Conservation (phyloP, 306 rosid species). For the Lathyrus sativus region DNA sequence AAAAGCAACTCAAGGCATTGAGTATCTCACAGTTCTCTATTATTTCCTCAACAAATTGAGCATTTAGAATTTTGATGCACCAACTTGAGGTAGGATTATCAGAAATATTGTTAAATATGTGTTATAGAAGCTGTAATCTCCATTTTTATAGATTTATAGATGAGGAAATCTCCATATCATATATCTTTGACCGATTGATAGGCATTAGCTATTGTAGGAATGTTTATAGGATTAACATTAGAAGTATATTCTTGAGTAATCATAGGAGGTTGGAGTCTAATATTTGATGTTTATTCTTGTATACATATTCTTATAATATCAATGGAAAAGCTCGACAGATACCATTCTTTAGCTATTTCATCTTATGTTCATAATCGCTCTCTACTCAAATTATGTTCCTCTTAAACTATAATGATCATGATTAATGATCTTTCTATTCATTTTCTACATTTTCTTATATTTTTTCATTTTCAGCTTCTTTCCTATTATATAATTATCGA, state of each 20-base stretch:
- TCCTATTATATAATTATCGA: no score
- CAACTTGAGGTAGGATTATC: neutral
- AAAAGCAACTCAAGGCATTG: constrained; percentile 17
- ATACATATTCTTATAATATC: neutral
- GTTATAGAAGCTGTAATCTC: constrained; percentile 1
- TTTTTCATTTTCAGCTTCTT: no score
- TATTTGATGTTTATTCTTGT: constrained; percentile 1
- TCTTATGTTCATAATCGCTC: neutral
- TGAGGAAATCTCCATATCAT: neutral
- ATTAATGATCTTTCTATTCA: neutral
- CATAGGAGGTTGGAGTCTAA: neutral
- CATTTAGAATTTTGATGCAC: neutral
- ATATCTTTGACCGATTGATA: neutral
- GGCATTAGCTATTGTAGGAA: neutral
- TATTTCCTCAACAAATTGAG: neutral
- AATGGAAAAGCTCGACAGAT: neutral
- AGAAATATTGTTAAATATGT: constrained; percentile 3
- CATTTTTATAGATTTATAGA: neutral
- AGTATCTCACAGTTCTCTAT: neutral
- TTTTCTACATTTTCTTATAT: no score
- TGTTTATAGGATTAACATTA: neutral
- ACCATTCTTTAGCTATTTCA: neutral
- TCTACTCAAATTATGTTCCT: neutral
- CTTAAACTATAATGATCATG: neutral
- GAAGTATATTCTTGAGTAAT: neutral